Evolutionary conservation across 768 basidiomycete species (phyloP).

Genomic region (Boletus insuetus): DNA sequence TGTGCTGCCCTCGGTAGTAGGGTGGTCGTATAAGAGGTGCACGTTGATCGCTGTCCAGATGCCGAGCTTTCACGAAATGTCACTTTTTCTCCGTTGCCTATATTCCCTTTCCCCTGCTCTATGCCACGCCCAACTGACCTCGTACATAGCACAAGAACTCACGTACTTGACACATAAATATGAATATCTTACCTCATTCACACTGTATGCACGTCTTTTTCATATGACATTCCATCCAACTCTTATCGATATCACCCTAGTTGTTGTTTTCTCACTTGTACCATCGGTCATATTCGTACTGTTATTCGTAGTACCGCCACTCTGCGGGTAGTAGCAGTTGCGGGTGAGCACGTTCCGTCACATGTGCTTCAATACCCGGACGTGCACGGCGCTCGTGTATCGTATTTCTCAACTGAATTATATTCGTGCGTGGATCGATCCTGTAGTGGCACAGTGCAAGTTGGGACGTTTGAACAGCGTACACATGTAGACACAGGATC

Average conservation of each 20-base stretch:
- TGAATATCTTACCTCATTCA: slow-evolving; percentile 8
- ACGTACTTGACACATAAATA: slow-evolving; percentile 2
- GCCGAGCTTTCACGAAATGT: background rate
- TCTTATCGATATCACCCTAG: background rate
- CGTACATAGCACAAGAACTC: slow-evolving; percentile 14
- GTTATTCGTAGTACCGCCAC: too few relatives aligned
- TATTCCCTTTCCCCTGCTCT: background rate
- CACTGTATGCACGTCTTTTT: too few relatives aligned
- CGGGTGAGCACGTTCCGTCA: background rate
- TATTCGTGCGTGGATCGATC: too few relatives aligned
- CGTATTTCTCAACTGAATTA: too few relatives aligned
- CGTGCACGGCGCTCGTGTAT: background rate
- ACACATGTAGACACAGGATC: too few relatives aligned
- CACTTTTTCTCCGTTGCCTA: background rate
- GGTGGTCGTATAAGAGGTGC: too few relatives aligned
- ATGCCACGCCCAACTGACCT: background rate
- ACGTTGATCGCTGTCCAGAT: background rate
- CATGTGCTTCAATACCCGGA: background rate
- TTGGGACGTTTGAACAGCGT: too few relatives aligned
- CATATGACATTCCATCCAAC: too few relatives aligned
- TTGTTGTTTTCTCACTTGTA: background rate
- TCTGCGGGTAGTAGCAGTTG: too few relatives aligned
- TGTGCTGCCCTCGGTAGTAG: too few relatives aligned
- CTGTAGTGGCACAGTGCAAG: too few relatives aligned
- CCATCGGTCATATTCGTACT: too few relatives aligned